Conservation (phyloP, 805 yeast genomes). For the Hanseniaspora valbyensis region DNA sequence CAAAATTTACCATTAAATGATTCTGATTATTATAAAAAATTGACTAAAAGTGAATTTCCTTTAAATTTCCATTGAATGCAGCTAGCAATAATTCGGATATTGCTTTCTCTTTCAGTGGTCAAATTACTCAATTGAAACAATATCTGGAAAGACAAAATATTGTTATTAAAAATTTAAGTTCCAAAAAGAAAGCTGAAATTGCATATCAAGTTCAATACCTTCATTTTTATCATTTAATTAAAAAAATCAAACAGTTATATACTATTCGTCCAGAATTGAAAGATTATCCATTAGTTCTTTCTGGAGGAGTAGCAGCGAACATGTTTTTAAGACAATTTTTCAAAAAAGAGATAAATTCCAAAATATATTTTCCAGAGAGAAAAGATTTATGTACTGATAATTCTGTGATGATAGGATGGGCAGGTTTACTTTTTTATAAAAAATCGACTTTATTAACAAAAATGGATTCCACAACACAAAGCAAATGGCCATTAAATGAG, state of each 20-base stretch:
- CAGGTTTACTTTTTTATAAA: conserved; percentile 82
- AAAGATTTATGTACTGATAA: conserved; percentile 78
- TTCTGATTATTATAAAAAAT: conserved; percentile 3
- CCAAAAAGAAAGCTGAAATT: conserved; percentile 24
- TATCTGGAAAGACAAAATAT: not conserved
- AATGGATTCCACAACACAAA: conserved; percentile 48
- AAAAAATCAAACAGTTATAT: conserved; percentile 46
- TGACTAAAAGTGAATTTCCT: conserved; percentile 30
- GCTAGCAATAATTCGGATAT: conserved; percentile 30
- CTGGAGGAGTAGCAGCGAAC: conserved; percentile 94
- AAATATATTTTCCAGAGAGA: conserved; percentile 9
- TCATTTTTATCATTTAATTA: conserved; percentile 60
- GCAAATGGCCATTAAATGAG: conserved; percentile 73
- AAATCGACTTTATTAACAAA: conserved; percentile 32
- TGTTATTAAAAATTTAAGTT: not conserved
- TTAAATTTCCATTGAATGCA: conserved; percentile 36
- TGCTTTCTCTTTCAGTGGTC: conserved; percentile 33
- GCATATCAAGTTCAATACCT: conserved; percentile 53
- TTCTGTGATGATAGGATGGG: conserved; percentile 96
- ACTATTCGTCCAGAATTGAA: conserved; percentile 25
- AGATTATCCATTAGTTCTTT: conserved; percentile 50
- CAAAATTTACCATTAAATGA: conserved; percentile 16
- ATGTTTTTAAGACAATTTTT: conserved; percentile 41
- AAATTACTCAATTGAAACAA: conserved; percentile 4
- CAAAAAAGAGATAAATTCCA: conserved; percentile 27